Conservation (phyloP, 306 rosid genomes). For the Begonia fuchsioides region DNA sequence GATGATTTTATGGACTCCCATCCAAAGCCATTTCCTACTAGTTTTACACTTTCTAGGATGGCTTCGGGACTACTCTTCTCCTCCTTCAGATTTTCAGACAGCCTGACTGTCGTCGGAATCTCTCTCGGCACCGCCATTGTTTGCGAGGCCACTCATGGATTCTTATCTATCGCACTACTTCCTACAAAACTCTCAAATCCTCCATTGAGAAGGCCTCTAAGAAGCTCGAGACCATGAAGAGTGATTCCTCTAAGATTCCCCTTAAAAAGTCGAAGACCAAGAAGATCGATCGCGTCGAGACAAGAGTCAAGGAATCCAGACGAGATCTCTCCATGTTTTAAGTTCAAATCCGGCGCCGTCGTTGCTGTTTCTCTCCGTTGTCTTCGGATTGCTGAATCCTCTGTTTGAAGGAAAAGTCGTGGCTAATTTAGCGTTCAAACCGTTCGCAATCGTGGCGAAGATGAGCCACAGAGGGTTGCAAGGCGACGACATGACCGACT, state of each 20-base stretch:
- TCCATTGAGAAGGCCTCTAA: constrained; percentile 93
- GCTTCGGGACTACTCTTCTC: constrained; percentile 31
- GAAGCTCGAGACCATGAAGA: constrained; percentile 96
- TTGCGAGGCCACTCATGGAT: constrained; percentile 95
- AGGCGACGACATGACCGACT: constrained; percentile 79
- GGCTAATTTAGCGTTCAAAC: constrained; percentile 75
- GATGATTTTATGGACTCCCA: too few relatives aligned
- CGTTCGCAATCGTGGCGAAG: constrained; percentile 75
- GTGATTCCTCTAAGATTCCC: constrained; percentile 40
- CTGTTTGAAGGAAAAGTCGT: constrained; percentile 85
- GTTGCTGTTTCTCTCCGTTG: constrained; percentile 92
- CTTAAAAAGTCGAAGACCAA: constrained; percentile 77
- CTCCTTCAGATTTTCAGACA: constrained; percentile 59
- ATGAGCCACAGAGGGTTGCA: constrained; percentile 94
- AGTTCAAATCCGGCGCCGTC: constrained; percentile 94
- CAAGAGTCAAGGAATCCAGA: constrained; percentile 87
- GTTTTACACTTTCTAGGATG: constrained; percentile 7
- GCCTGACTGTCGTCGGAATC: constrained; percentile 82
- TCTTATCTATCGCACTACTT: constrained; percentile 84
- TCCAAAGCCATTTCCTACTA: too few relatives aligned
- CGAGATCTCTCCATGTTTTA: constrained; percentile 90
- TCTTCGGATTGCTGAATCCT: constrained; percentile 77
- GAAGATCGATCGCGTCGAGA: constrained; percentile 96
- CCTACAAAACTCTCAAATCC: constrained; percentile 90
- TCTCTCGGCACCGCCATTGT: constrained; percentile 85